phyloP scores from a whole-genome alignment of 441 rosid species.

The Raphanus hybrid region DNA sequence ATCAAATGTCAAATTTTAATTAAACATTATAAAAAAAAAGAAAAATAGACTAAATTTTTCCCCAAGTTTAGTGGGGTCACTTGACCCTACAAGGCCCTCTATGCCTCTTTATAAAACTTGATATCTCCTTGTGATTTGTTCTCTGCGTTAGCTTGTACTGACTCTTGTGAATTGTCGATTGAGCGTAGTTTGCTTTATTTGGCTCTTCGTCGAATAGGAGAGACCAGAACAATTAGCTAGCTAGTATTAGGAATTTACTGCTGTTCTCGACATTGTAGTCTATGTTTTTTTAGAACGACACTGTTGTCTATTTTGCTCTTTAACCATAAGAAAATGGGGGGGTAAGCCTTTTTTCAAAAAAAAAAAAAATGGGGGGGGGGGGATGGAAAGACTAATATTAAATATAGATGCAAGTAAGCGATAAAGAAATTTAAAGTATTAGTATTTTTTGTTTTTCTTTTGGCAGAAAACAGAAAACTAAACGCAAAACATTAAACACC shows the following conservation, averaged over 20 bases:
- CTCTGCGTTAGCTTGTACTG: neutral
- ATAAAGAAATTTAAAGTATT: neutral
- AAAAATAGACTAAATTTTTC: too few relatives aligned
- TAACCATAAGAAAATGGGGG: neutral
- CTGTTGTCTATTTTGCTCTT: neutral
- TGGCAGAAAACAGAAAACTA: neutral
- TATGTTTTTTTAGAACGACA: too few relatives aligned
- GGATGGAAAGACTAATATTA: neutral
- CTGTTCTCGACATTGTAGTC: constrained; percentile 4
- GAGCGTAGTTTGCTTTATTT: constrained; percentile 28
- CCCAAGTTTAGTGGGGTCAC: too few relatives aligned
- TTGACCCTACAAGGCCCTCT: too few relatives aligned
- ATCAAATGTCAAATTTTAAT: too few relatives aligned
- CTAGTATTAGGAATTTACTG: constrained; percentile 20
- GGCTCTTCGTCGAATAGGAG: constrained; percentile 30
- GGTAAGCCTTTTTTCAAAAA: too few relatives aligned
- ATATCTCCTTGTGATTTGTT: neutral
- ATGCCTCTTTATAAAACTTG: neutral
- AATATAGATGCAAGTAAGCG: neutral
- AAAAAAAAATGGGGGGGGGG: too few relatives aligned
- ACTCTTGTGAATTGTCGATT: constrained; percentile 5
- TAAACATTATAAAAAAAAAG: too few relatives aligned
- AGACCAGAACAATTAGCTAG: constrained; percentile 22
- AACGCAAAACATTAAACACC: neutral
- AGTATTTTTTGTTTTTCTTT: too few relatives aligned